A percentile compares a stretch with the other conserved stretches of the same genome.
Conservation (phyloP, 2,329 filamentous ascomycete genomes). For the Aureobasidium sp. region DNA sequence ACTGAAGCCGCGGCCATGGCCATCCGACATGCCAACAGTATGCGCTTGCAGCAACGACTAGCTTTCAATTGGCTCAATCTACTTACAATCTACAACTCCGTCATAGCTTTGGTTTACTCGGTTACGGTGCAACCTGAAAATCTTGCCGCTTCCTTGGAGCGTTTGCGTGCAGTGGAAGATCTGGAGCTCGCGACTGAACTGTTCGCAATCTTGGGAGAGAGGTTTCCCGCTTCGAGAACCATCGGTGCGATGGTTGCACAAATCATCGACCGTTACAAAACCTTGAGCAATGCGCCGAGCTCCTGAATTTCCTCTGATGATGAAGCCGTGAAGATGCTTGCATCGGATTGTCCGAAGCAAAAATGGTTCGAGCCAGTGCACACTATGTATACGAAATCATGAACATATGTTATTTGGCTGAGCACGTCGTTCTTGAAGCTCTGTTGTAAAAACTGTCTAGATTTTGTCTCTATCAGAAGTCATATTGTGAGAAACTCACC, state of each 20-base stretch:
- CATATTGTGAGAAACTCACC: no score
- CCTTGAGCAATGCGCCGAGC: background rate
- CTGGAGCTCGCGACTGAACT: slow-evolving; percentile 18
- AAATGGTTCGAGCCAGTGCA: no score
- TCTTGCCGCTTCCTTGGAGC: slow-evolving; percentile 16
- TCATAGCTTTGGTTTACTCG: slow-evolving; percentile 40
- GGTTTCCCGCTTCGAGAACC: slow-evolving; percentile 16
- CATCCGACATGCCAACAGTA: slow-evolving; percentile 36
- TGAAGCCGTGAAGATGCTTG: no score
- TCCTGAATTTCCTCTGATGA: no score
- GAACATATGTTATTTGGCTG: no score
- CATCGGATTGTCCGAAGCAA: no score
- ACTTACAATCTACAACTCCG: slow-evolving; percentile 37
- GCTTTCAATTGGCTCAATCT: slow-evolving; percentile 40
- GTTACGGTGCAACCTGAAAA: slow-evolving; percentile 35
- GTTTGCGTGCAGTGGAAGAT: slow-evolving; percentile 19
- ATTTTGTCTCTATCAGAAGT: no score
- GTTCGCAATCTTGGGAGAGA: slow-evolving; percentile 16
- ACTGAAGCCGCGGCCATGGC: slow-evolving; percentile 38
- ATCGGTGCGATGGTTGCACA: slow-evolving; percentile 7
- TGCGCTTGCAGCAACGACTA: slow-evolving; percentile 36
- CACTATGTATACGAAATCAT: no score
- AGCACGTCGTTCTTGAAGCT: no score
- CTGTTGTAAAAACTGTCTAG: no score
- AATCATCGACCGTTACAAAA: background rate